phyloP scores from a whole-genome alignment of 176 grass and related monocot species.

The Avena atlantica region DNA sequence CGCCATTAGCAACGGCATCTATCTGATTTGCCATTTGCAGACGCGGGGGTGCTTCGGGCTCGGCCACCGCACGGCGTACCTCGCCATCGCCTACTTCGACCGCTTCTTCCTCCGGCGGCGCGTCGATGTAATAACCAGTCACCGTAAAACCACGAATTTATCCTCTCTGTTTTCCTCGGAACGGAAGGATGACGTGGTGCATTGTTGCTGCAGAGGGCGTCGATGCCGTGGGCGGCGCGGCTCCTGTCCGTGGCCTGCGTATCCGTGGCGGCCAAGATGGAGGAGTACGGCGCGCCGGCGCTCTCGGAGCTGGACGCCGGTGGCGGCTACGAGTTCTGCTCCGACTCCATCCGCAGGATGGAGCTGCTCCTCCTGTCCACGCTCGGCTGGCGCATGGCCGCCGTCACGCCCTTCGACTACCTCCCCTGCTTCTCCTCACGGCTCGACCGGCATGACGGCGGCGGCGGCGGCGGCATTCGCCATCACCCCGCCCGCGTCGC shows the following conservation, averaged over 20 bases:
- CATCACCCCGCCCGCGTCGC: slow-evolving; percentile 34
- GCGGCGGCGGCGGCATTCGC: slow-evolving; percentile 30
- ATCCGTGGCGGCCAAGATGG: slow-evolving; percentile 95
- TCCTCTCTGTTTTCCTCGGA: slow-evolving; percentile 28
- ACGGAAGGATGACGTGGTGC: slow-evolving; percentile 25
- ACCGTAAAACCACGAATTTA: background rate
- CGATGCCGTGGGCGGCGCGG: slow-evolving; percentile 72
- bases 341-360: slow-evolving; percentile 70
- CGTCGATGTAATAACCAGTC: slow-evolving; percentile 74
- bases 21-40: slow-evolving; percentile 53
- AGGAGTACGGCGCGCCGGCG: slow-evolving; percentile 68
- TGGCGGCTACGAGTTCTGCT: slow-evolving; percentile 62
- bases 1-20: slow-evolving; percentile 32
- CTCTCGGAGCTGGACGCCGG: slow-evolving; percentile 75
- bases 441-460: slow-evolving; percentile 49
- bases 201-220: slow-evolving; percentile 61
- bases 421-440: slow-evolving; percentile 64
- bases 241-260: slow-evolving; percentile 87
- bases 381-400: slow-evolving; percentile 84
- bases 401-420: slow-evolving; percentile 92
- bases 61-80: slow-evolving; percentile 80
- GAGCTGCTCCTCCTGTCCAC: slow-evolving; percentile 93
- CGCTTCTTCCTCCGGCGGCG: slow-evolving; percentile 75
- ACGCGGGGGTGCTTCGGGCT: slow-evolving; percentile 72
- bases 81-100: slow-evolving; percentile 88